Evolutionary conservation across 177 flowering plant genomes (phyloP), one percentile per base, ranked within the genome.

Genomic region (Tripterygium wilfordii): DNA sequence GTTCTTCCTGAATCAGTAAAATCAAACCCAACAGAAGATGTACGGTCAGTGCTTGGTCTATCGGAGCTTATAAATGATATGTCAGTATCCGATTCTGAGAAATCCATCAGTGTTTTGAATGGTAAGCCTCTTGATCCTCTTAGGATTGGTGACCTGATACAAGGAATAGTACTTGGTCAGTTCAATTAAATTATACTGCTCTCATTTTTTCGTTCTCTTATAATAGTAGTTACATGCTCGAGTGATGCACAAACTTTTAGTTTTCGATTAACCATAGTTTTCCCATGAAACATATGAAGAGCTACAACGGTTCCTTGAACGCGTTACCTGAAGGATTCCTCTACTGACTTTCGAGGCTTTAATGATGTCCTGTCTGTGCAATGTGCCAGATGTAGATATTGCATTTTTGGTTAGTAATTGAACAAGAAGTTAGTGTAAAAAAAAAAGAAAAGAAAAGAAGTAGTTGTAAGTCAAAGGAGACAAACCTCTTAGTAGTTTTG

Each of bases 51-150:
- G 53, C 79, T 75, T 51, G 76, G 61, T 49, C 87, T 75, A 5
- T 64, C 75, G 10, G 82, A 67, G 70, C 91, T 82, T 31, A 80
- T 74, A 42, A 77, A 84, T 21, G 91, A 82, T 64, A 82, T 72
- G 37, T 87, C 96, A 0, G 69, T 53, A 0, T 90, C 96, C 10
- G 70, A 51, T 10, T 70, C 42, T 8, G 72, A 35, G 29, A 69
- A 51, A 0, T 80, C 87, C 7, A 65, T 61, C 20, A 47, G 37
- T 1, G 64, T 32, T 37, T 32, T 65, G 30, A 42, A 54, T 27
- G 46, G 61, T n/a, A 24, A 13, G 15, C 46, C 58, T 49, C 63
- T 70, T 48, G 62, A 47, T 51, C 62, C 47, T 39, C 76, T 63
- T 27, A 29, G 26, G 36, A 68, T 71, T 8, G 82, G 76, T 19